Conservation (phyloP, 768 basidiomycete genomes). For the Pulveroboletus frians region DNA sequence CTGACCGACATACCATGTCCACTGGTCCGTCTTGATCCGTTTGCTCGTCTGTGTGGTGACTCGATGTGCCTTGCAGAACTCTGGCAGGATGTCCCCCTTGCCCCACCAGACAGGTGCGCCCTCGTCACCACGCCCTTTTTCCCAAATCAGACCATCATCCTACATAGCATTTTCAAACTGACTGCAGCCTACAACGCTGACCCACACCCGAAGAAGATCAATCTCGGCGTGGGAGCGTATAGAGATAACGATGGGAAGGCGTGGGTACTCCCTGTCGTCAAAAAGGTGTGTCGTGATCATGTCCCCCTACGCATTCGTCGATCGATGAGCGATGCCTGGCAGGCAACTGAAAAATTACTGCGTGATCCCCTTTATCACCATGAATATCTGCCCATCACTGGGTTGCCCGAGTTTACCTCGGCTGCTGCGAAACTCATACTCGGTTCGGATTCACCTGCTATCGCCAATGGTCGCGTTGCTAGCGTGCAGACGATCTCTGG, state of each 20-base stretch:
- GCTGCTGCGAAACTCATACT: conserved; percentile 82
- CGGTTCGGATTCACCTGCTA: conserved; percentile 62
- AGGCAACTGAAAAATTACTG: conserved; percentile 73
- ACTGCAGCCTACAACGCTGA: conserved; percentile 88
- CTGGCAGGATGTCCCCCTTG: conserved; percentile 75
- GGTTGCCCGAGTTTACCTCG: conserved; percentile 74
- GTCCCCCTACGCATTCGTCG: not conserved
- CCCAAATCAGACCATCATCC: conserved; percentile 2
- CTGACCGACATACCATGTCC: conserved; percentile 39
- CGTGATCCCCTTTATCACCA: conserved; percentile 74
- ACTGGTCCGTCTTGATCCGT: conserved; percentile 42
- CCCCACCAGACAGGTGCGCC: conserved; percentile 76
- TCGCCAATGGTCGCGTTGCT: conserved; percentile 65
- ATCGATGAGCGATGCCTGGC: not conserved
- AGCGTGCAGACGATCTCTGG: conserved; percentile 94
- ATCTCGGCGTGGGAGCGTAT: conserved; percentile 91
- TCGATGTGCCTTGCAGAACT: conserved; percentile 42
- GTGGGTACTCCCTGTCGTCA: conserved; percentile 89
- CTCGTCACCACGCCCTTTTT: not conserved
- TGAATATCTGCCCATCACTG: conserved; percentile 90
- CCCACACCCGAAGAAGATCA: conserved; percentile 70
- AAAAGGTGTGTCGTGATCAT: conserved; percentile 63
- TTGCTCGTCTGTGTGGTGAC: not conserved
- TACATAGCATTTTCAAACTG: conserved; percentile 78
- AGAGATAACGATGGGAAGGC: conserved; percentile 83